A percentile compares a stretch with the other conserved stretches of the same genome.
These are phyloP conservation scores for Pseudogymnoascus sp. DNA, from an alignment of 2,329 filamentous ascomycete genomes.

Conservation along the genomic window DNA sequence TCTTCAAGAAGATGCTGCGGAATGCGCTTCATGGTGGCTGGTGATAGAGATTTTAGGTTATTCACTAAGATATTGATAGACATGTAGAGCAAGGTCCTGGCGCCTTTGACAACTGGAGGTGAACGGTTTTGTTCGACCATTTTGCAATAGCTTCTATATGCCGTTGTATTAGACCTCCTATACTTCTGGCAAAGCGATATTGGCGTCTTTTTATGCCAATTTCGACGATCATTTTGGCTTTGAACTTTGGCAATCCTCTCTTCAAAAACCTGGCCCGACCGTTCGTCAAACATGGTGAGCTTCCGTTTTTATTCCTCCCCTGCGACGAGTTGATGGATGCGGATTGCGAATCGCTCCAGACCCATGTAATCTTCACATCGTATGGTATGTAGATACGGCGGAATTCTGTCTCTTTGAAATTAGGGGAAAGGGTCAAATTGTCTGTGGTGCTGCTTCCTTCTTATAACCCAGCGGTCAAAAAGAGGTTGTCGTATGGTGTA, in stretches of 20 bases:
- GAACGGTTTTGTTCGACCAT: background rate
- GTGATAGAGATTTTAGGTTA: slow-evolving; percentile 18
- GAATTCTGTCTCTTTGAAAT: background rate
- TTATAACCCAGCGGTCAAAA: background rate
- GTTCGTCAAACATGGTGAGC: slow-evolving; percentile 19
- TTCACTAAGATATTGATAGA: slow-evolving; percentile 19
- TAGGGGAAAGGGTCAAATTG: background rate
- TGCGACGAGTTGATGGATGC: background rate
- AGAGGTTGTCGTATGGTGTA: background rate
- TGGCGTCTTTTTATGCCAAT: slow-evolving; percentile 17
- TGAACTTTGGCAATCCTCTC: slow-evolving; percentile 19
- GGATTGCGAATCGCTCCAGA: background rate
- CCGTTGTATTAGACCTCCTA: slow-evolving; percentile 9
- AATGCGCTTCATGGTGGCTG: slow-evolving; percentile 18
- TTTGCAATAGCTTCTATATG: background rate
- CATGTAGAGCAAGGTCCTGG: slow-evolving; percentile 19
- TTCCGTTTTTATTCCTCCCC: background rate
- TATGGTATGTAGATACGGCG: background rate
- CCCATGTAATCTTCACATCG: background rate
- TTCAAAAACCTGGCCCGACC: slow-evolving; percentile 24
- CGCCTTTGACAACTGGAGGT: slow-evolving; percentile 13
- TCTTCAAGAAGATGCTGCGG: slow-evolving; percentile 12
- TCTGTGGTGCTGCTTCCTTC: background rate
- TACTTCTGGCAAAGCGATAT: slow-evolving; percentile 13
- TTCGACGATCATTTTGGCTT: slow-evolving; percentile 12